Base-by-base conservation (phyloP, 1,284 basidiomycete species). In the Filobasidium uniguttulatum region DNA sequence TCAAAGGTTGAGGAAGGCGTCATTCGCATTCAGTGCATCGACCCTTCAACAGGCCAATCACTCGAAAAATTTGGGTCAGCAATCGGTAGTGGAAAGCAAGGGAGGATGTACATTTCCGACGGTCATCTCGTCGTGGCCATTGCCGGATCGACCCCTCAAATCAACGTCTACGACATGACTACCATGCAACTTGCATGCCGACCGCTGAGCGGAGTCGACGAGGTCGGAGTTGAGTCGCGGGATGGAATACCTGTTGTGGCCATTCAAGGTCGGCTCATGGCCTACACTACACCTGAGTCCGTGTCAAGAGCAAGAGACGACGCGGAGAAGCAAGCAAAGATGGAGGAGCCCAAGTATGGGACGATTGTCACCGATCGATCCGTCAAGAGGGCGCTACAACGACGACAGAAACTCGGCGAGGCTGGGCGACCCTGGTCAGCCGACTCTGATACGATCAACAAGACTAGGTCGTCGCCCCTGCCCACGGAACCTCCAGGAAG, bases 201-300 rank as follows among this genome's bases (percentile, higher is more conserved):
- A n/a, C 34, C 48, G 2, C 41, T 54, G 14, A 46, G 9, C n/a
- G n/a, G n/a, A n/a, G n/a, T n/a, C n/a, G 22, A 46, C 12, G 25
- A 43, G 12, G 40, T 54, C 15, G 53, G 45, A 14, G 28, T 50
- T 15, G 46, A 54, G 20, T 38, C 53, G 14, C 34, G 48, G 15
- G 41, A 48, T 2, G 53, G 53, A 19, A 28, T 54, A 5, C 53
- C 53, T 1, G 53, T 54, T 20, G 33, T 50, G 15, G 31, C 53
- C 20, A 23, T 54, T 5, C 28, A 31, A 5, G 49, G 43, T 7
- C 31, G 53, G 29, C 23, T 54, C 8, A 44, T 54, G 5, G 37
- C 53, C n/a, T 49, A 54, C 26, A 41, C 38, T n/a, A 44, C 51
- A 4, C 23, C 33, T 25, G 51, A 52, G 20, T 5, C 23, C 10